Evolutionary conservation across 1,284 basidiomycete genomes (phyloP).

Genomic region (Pascua guehoae): DNA sequence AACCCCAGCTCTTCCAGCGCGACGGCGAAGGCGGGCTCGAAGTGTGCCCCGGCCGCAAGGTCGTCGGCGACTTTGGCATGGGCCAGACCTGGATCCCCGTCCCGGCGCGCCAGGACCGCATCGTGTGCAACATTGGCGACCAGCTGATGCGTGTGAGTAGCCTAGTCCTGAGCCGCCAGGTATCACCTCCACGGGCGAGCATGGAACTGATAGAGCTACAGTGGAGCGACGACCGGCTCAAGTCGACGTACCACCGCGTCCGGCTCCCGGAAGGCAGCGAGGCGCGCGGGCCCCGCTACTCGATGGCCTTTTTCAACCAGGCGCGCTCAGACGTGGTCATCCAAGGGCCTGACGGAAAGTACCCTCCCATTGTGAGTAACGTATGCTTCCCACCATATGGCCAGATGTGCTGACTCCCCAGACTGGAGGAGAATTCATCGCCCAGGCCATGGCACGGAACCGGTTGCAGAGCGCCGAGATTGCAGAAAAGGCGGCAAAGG

Average conservation of each 20-base stretch:
- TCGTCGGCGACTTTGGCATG: slow-evolving; percentile 38
- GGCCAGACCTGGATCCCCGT: slow-evolving; percentile 30
- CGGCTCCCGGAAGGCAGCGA: slow-evolving; percentile 28
- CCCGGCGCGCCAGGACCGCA: slow-evolving; percentile 28
- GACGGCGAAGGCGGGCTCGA: slow-evolving; percentile 35
- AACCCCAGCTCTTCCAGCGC: slow-evolving; percentile 30
- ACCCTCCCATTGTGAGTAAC: slow-evolving; percentile 28
- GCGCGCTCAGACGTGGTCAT: slow-evolving; percentile 26
- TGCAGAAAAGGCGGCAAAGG: slow-evolving; percentile 18
- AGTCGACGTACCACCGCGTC: slow-evolving; percentile 36
- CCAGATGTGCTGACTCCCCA: not conserved
- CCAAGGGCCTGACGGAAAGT: slow-evolving; percentile 34
- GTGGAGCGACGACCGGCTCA: slow-evolving; percentile 35
- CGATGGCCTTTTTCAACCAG: slow-evolving; percentile 39
- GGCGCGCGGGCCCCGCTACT: slow-evolving; percentile 25
- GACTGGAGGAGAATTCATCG: slow-evolving; percentile 34
- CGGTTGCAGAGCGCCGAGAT: slow-evolving; percentile 34
- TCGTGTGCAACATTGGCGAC: slow-evolving; percentile 41
- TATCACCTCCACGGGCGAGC: no score
- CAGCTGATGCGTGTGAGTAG: slow-evolving; percentile 22
- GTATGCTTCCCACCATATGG: no score
- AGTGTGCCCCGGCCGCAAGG: slow-evolving; percentile 34
- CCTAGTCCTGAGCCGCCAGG: no score
- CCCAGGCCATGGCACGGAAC: slow-evolving; percentile 29
- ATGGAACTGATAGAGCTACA: no score